Base-by-base conservation (phyloP, 2,329 filamentous ascomycete species). In the Trichoderma koningii region DNA sequence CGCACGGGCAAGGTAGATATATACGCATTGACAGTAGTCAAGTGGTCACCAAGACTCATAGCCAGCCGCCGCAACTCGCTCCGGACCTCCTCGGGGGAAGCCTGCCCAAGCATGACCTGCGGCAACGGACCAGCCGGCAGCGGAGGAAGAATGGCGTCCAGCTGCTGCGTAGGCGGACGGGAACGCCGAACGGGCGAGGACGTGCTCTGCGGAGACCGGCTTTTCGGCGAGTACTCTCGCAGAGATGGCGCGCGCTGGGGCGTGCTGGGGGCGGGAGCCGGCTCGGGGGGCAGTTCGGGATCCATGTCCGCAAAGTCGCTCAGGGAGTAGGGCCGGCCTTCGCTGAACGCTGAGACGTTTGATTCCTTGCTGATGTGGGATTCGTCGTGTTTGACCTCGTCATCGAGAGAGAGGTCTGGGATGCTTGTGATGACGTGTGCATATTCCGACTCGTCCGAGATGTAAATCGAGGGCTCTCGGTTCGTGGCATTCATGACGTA, bases 381-480 rank as follows among this genome's bases (percentile, higher is more conserved):
- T 26, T 68, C 68, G 7, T 68, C 66, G 7, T 65, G 66, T 10
- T 56, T 59, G 19, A 65, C 57, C 15, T 70, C 71, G 34, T 44
- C 61, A 26, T 69, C 66, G 28, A 72, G 68, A 55, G 71, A 71
- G 23, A 59, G 56, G 6, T 64, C 66, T 1, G 68, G 67, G 10
- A 76, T 67, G 42, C 77, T 74, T 5, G 72, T 73, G 42, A 78
- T 71, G 12, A 75, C 73, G 21, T 71, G 74, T 3, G 81, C 78
- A 66, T 80, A 83, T 28, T 83, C 79, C 7, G 82, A 84, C 66
- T 86, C 84, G 67, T 87, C 85, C 1, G 84, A 84, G 10, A 87
- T 82, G 70, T 87, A 88, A 53, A 87, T 86, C 3, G 83, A 86
- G 0, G 84, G 84, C 68, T 86, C 84, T 42, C 85, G 78, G 56